Base-by-base conservation (phyloP, 169 alveolate genomes). In the Besnoitia besnoiti region DNA sequence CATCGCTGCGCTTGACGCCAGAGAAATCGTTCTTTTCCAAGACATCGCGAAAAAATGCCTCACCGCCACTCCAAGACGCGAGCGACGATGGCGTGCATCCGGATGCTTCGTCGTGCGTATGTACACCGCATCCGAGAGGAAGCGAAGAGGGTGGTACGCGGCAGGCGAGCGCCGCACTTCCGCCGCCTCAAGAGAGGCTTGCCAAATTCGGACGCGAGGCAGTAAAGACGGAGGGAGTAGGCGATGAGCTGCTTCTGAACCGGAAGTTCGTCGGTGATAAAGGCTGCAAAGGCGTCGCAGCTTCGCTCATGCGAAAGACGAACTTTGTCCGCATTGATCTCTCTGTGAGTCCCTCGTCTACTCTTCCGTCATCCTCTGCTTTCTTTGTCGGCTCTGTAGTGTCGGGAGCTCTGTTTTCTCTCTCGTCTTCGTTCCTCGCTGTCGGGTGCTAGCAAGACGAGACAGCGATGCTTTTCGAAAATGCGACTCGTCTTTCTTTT, bases 221-320 rank as follows among this genome's bases (percentile, higher is more conserved):
- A 49, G 67, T 19, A 19, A 21, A n/a, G 24, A 21, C 27, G 12
- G 39, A 7, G 80, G 80, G 42, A 14, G 80, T 30, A 2, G 42
- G 42, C 14, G 39, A 30, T 16, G 80, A 67, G 44, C 44, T 67
- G 30, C 80, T 67, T 67, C 44, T 67, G 12, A 67, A 67, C n/a
- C 80, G 42, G 2, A 67, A 67, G n/a, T 67, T 33, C 44, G n/a
- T 67, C 44, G 80, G 80, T 16, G 80, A 67, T 16, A 19, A 67
- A 67, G 80, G 80, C 30, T 67, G 80, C 80, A 67, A 67, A 67
- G 80, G 46, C 80, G 46, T 67, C 44, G n/a, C 80, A 35, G 42
- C 44, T 33, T 33, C 80, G 12, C 80, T 67, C 24, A 67, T 30
- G 46, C 19, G n/a, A 67, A 30, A 16, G 21, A 67, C 80, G 42